phyloP scores from a whole-genome alignment of 1,284 basidiomycete species.

The Sphaerobolus stellatus region DNA sequence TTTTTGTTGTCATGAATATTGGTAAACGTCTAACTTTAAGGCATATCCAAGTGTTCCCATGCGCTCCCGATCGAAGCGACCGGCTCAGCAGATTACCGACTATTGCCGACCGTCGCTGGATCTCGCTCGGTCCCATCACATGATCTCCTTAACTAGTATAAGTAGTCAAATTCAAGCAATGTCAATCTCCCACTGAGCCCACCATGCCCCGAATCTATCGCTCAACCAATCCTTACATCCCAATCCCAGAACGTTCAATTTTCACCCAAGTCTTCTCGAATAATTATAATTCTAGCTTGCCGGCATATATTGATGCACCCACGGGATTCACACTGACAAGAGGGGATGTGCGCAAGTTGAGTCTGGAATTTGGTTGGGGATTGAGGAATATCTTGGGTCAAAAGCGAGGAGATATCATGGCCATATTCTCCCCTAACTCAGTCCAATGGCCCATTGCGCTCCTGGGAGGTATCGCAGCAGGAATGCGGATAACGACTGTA shows the following conservation, averaged over 20 bases:
- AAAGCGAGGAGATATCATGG: constrained; percentile 29
- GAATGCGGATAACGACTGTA: constrained; percentile 48
- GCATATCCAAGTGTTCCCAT: too few species aligned
- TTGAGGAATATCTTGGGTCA: constrained; percentile 36
- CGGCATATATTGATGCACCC: constrained; percentile 68
- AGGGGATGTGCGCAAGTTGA: constrained; percentile 50
- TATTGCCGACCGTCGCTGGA: too few species aligned
- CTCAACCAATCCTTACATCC: constrained; percentile 27
- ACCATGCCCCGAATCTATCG: constrained; percentile 22
- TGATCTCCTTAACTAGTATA: not conserved
- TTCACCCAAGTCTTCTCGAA: constrained; percentile 51
- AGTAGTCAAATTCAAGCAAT: not conserved
- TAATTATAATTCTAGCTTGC: constrained; percentile 35
- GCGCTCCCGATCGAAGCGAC: too few species aligned
- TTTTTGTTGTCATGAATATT: too few species aligned
- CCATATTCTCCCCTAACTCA: constrained; percentile 62
- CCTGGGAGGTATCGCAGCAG: constrained; percentile 55
- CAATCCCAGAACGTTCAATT: constrained; percentile 41
- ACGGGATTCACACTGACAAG: constrained; percentile 59
- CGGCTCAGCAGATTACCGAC: too few species aligned
- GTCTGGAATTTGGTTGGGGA: constrained; percentile 56
- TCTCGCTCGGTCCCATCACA: too few species aligned
- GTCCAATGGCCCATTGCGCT: constrained; percentile 62
- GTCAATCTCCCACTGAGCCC: not conserved
- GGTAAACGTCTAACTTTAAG: too few species aligned